These are phyloP conservation scores for Earliella scabrosa DNA, from an alignment of 1,284 basidiomycete genomes.

Conservation along the genomic window DNA sequence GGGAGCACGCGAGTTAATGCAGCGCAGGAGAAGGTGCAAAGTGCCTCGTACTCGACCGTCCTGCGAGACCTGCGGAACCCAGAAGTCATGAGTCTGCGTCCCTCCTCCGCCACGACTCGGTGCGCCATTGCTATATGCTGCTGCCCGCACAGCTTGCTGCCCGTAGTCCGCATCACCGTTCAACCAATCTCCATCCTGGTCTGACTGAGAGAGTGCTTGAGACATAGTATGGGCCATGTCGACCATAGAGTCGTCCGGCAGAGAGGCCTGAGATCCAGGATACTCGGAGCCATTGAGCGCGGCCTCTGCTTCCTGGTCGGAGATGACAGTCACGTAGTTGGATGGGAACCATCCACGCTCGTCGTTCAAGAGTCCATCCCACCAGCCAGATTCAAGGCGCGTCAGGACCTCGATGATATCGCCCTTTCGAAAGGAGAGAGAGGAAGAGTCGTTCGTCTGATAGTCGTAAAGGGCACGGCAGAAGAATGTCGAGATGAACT, in stretches of 20 bases:
- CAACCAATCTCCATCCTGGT: constrained; percentile 36
- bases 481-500: constrained; percentile 74
- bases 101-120: constrained; percentile 10
- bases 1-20: constrained; percentile 6
- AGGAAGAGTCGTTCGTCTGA: constrained; percentile 84
- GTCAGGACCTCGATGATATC: constrained; percentile 96
- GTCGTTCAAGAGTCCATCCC: constrained; percentile 92
- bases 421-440: constrained; percentile 85
- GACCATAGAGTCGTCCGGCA: constrained; percentile 42
- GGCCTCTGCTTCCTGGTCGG: constrained; percentile 79
- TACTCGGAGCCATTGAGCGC: constrained; percentile 58
- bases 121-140: constrained; percentile 15
- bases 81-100: constrained; percentile 41
- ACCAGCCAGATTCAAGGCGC: constrained; percentile 94
- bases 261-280: constrained; percentile 26
- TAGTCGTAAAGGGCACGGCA: constrained; percentile 95
- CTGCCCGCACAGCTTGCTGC: constrained; percentile 4
- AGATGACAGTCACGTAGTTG: constrained; percentile 87
- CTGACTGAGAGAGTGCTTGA: constrained; percentile 41
- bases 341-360: constrained; percentile 98
- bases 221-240: constrained; percentile 57
- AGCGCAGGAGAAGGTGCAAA: neutral
- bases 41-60: constrained; percentile 68
- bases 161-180: constrained; percentile 29
- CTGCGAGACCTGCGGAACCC: constrained; percentile 17